Conservation (phyloP, 352 stramenopile species). For the Pythium rishiriense region DNA sequence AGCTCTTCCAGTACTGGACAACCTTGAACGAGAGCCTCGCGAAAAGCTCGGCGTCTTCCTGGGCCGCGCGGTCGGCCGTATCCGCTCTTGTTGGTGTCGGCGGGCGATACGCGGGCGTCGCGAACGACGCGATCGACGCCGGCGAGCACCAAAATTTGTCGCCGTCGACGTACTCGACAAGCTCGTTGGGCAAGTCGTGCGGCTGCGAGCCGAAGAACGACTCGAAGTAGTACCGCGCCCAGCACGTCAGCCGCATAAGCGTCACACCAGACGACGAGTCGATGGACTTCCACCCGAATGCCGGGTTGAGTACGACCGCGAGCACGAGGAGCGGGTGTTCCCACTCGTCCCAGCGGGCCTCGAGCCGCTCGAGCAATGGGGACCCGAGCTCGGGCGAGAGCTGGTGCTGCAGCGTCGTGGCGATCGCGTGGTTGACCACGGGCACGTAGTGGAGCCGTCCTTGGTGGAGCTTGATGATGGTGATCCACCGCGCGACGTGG, state of each 20-base stretch:
- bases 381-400: slow-evolving; percentile 17
- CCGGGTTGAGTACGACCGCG: slow-evolving; percentile 25
- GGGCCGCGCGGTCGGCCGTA: not conserved
- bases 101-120: slow-evolving; percentile 10
- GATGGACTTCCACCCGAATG: slow-evolving; percentile 24
- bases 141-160: slow-evolving; percentile 33
- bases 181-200: slow-evolving; percentile 20
- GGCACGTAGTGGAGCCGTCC: slow-evolving; percentile 23
- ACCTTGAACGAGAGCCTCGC: slow-evolving; percentile 23
- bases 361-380: slow-evolving; percentile 17
- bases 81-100: not conserved
- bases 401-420: slow-evolving; percentile 20
- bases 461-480: slow-evolving; percentile 22
- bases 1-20: slow-evolving; percentile 31
- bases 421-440: slow-evolving; percentile 21
- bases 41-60: slow-evolving; percentile 19
- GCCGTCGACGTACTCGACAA: slow-evolving; percentile 29
- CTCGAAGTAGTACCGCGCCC: slow-evolving; percentile 31
- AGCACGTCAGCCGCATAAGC: slow-evolving; percentile 28
- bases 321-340: slow-evolving; percentile 28
- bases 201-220: slow-evolving; percentile 24
- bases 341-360: slow-evolving; percentile 28
- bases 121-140: slow-evolving; percentile 23
- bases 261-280: slow-evolving; percentile 24
- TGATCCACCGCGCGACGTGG: slow-evolving; percentile 15